Conservation (phyloP, 805 yeast species). For the Lachancea kluyveri region DNA sequence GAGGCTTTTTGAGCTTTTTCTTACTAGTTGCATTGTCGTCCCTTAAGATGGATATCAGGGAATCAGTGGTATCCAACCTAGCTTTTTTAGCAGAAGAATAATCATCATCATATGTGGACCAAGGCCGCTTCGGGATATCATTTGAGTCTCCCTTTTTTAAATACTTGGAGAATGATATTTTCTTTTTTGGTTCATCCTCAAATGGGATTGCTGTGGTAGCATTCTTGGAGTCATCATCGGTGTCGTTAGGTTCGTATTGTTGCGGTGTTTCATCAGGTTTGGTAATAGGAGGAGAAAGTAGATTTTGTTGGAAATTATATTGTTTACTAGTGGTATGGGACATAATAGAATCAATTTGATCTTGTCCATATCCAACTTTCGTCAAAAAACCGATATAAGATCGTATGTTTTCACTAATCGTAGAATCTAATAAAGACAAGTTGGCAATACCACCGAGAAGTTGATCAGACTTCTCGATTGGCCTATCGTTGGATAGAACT, state of each 20-base stretch:
- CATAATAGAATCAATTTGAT: constrained; percentile 8
- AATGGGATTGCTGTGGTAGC: neutral
- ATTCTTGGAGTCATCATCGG: neutral
- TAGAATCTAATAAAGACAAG: constrained; percentile 22
- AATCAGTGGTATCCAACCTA: constrained; percentile 1
- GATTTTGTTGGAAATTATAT: neutral
- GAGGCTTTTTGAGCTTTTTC: constrained; percentile 7
- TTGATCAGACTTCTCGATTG: constrained; percentile 7
- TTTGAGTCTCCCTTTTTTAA: constrained; percentile 24
- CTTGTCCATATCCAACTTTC: constrained; percentile 17
- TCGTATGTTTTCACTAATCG: constrained; percentile 19
- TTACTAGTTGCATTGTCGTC: constrained; percentile 9
- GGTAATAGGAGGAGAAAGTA: neutral
- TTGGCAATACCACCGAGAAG: constrained; percentile 17
- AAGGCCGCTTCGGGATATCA: constrained; percentile 16
- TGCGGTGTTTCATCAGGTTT: neutral
- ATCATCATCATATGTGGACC: constrained; percentile 1
- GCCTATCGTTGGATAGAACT: constrained; percentile 5
- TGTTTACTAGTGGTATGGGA: constrained; percentile 4
- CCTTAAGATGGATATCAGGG: constrained; percentile 19
- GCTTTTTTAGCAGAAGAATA: constrained; percentile 5
- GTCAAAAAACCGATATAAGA: constrained; percentile 19
- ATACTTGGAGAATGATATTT: constrained; percentile 30
- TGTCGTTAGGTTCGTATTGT: neutral
- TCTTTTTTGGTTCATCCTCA: constrained; percentile 27